A percentile compares a stretch with the other conserved stretches of the same genome.
phyloP scores from a whole-genome alignment of 2,329 filamentous ascomycete genomes.

The Trichoderma aggressivum region DNA sequence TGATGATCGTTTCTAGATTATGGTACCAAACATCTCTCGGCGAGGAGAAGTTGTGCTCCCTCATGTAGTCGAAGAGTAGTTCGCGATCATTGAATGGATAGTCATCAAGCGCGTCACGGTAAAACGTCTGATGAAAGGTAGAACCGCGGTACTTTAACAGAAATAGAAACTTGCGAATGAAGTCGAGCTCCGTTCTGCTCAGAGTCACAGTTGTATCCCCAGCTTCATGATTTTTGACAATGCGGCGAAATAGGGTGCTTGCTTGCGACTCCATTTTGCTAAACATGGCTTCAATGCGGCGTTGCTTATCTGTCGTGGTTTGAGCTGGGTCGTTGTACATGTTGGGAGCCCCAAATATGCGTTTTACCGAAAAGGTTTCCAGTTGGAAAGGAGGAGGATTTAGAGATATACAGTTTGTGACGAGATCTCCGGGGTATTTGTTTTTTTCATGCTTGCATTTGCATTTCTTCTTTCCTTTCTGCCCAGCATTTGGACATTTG shows the following conservation, averaged over 20 bases:
- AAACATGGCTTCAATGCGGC: not conserved
- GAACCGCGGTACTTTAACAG: not conserved
- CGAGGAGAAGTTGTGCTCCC: not conserved
- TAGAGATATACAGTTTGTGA: not conserved
- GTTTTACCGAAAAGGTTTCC: not conserved
- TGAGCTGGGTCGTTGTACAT: not conserved
- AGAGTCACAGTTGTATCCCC: not conserved
- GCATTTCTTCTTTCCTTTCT: not conserved
- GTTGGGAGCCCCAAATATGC: not conserved
- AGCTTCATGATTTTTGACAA: not conserved
- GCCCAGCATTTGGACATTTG: not conserved
- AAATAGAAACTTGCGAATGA: not conserved
- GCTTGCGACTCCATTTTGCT: not conserved
- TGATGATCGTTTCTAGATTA: not conserved
- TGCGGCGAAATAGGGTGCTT: not conserved
- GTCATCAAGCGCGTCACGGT: not conserved
- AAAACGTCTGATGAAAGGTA: not conserved
- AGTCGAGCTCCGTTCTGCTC: not conserved
- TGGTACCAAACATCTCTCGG: not conserved
- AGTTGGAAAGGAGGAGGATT: not conserved
- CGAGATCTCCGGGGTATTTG: not conserved
- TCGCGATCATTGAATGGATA: not conserved
- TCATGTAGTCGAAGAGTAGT: not conserved
- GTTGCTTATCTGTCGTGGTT: not conserved
- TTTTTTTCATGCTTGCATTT: not conserved